A percentile compares a stretch with the other conserved stretches of the same genome.
These are phyloP conservation scores for Pseudopyrenochaeta lycopersici DNA, from an alignment of 2,329 filamentous ascomycete species.

Conservation along the genomic window DNA sequence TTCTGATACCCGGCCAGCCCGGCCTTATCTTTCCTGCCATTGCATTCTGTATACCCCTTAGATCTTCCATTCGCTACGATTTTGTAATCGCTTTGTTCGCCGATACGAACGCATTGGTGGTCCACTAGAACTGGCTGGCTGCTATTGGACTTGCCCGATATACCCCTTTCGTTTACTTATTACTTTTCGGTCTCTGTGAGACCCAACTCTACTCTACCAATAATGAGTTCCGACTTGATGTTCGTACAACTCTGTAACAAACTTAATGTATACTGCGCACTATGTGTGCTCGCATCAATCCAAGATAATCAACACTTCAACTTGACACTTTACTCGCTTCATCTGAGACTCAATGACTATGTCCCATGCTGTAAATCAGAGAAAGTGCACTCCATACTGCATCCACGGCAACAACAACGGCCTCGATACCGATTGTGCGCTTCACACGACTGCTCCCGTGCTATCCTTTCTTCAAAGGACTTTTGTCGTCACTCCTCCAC, in stretches of 20 bases:
- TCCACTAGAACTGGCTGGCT: constrained; percentile 1
- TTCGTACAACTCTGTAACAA: constrained; percentile 22
- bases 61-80: constrained; percentile 11
- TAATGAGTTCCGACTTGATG: constrained; percentile 31
- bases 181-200: constrained; percentile 19
- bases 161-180: constrained; percentile 17
- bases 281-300: constrained; percentile 4
- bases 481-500: no score
- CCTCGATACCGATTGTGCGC: no score
- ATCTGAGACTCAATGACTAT: no score
- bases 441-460: no score
- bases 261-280: constrained; percentile 23
- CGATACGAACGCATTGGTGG: constrained; percentile 9
- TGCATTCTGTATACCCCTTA: constrained; percentile 14
- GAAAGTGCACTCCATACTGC: no score
- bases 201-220: constrained; percentile 9
- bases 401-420: no score
- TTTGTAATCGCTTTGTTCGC: constrained; percentile 16
- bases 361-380: no score
- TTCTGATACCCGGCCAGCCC: constrained; percentile 36
- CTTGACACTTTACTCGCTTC: neutral
- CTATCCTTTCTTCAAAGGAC: no score
- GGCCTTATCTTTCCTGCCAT: constrained; percentile 14
- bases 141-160: constrained; percentile 19
- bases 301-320: neutral